Base-by-base conservation (phyloP, 2,329 filamentous ascomycete genomes). In the Ascochyta viciae-villosae region DNA sequence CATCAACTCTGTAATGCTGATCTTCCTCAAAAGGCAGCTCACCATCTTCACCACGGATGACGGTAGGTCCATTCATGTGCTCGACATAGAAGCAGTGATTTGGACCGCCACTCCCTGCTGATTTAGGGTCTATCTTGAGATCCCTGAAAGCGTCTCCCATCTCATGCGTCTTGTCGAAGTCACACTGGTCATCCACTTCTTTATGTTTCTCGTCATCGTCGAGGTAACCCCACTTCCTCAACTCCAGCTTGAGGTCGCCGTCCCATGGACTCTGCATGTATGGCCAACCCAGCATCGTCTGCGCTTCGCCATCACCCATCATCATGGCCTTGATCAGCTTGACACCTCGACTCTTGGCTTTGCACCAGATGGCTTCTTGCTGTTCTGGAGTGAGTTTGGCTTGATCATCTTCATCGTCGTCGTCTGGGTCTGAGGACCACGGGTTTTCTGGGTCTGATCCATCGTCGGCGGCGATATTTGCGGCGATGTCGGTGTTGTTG, bases 341-440 rank as follows among this genome's bases (percentile, higher is more conserved):
- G 1, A 33, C 27, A 27, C 58, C 58, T 9, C 58, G 55, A 33
- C 55, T 55, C 10, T 37, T 42, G 10, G 55, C 55, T 34, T 79
- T 76, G 10, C 70, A 69, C 19, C 72, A 76, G 59, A 79, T 76
- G 3, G 15, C 24, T 7, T 49, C 39, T 27, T 44, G 12, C 15
- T 54, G 19, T 5, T 44, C 45, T n/a, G 39, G 26, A 10, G 44
- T 43, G n/a, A 40, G 22, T 6, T 16, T 34, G 6, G 22, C 4
- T 8, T 24, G 19, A 4, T 38, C 44, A 12, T 26, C 19, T 3
- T 45, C 50, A 1, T 33, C 31, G 6, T 50, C 40, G 6, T 50
- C 40, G 8, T 50, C 47, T 2, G 38, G 23, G 2, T 44, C 40
- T 12, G 39, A 6, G 12, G 9, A 13, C 40, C 40, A 38, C 23